Conservation (phyloP, 2,329 filamentous ascomycete species). For the Ascochyta viciae-villosae region DNA sequence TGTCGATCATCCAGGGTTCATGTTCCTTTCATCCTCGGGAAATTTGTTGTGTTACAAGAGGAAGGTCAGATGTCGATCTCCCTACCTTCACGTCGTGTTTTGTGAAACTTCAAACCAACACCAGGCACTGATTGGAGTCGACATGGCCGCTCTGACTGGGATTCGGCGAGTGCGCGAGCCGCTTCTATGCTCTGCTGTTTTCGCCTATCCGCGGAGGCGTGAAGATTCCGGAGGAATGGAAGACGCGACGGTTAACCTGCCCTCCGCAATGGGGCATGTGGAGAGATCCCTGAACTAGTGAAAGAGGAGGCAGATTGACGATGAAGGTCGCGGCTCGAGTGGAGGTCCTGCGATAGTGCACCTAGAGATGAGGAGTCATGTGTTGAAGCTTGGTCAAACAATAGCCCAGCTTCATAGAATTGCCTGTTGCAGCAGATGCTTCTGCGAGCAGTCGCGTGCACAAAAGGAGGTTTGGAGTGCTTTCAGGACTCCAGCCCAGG, state of each 20-base stretch:
- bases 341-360: conserved; percentile 1
- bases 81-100: not conserved
- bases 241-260: conserved; percentile 15
- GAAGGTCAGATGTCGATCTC: conserved; percentile 9
- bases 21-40: conserved; percentile 15
- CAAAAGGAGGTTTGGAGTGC: conserved; percentile 3
- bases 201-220: conserved; percentile 10
- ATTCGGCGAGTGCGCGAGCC: not conserved
- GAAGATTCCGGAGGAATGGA: conserved; percentile 1
- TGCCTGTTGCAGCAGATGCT: conserved; percentile 1
- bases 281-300: conserved; percentile 16
- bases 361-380: conserved; percentile 1
- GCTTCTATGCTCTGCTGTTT: conserved; percentile 5
- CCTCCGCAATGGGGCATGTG: conserved; percentile 17
- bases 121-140: not conserved
- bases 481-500: conserved; percentile 2
- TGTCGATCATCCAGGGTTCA: conserved; percentile 14
- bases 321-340: conserved; percentile 8
- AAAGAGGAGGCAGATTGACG: conserved; percentile 1
- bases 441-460: conserved; percentile 3
- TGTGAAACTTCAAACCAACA: not conserved
- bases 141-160: not conserved
- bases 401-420: conserved; percentile 1
- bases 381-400: conserved; percentile 9
- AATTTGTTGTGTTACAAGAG: not conserved